Conservation (phyloP, 805 yeast genomes). For the Candida easanensis region DNA sequence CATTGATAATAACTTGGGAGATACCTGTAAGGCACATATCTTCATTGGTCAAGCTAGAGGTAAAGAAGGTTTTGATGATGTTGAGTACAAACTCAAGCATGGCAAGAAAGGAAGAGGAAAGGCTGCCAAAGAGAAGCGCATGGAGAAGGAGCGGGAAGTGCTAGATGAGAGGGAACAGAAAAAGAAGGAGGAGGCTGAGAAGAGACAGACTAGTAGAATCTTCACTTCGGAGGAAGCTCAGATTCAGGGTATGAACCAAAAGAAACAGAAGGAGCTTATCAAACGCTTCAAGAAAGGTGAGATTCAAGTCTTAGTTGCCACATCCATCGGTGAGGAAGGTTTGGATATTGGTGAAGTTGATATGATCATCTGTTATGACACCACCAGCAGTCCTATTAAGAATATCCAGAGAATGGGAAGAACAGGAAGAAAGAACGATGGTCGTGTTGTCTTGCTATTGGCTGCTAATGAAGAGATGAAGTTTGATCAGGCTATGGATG, state of each 20-base stretch:
- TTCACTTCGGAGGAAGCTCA: conserved; percentile 77
- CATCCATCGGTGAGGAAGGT: conserved; percentile 98
- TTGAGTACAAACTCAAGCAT: conserved; percentile 40
- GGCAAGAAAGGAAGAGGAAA: conserved; percentile 44
- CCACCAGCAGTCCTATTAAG: conserved; percentile 90
- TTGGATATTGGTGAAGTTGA: conserved; percentile 98
- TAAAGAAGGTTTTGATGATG: conserved; percentile 65
- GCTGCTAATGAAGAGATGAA: conserved; percentile 76
- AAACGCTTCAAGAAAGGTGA: conserved; percentile 68
- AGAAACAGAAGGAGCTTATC: conserved; percentile 77
- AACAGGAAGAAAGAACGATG: conserved; percentile 94
- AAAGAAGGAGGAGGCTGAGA: conserved; percentile 32
- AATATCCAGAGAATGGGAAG: conserved; percentile 96
- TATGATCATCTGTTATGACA: conserved; percentile 86
- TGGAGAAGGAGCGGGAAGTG: conserved; percentile 30
- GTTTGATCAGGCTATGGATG: conserved; percentile 80
- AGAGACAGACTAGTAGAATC: conserved; percentile 40
- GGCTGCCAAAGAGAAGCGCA: conserved; percentile 31
- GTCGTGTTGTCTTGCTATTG: conserved; percentile 71
- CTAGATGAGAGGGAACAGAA: conserved; percentile 31
- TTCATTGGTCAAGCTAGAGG: conserved; percentile 91
- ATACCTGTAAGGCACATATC: conserved; percentile 63
- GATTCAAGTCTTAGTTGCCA: conserved; percentile 84
- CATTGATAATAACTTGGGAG: conserved; percentile 42
- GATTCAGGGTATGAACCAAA: conserved; percentile 85